Evolutionary conservation across 2,329 filamentous ascomycete species (phyloP).

Genomic region (Curvularia hawaiiensis): DNA sequence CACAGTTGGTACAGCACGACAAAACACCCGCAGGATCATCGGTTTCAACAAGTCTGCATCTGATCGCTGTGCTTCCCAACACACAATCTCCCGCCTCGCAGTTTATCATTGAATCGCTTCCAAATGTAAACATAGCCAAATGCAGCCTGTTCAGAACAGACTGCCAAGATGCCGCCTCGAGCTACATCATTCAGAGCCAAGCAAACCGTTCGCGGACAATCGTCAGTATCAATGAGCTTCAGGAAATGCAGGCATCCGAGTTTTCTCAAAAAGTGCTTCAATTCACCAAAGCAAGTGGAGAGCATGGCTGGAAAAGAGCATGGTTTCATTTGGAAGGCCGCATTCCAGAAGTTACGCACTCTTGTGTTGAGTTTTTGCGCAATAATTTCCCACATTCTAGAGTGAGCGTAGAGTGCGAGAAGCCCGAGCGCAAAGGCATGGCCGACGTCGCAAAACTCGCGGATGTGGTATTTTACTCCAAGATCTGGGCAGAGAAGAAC

Average conservation of each 20-base stretch:
- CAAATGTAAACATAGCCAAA: slow-evolving; percentile 55
- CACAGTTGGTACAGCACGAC: slow-evolving; percentile 53
- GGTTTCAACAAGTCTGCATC: slow-evolving; percentile 32
- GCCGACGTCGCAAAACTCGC: slow-evolving; percentile 64
- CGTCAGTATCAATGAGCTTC: slow-evolving; percentile 70
- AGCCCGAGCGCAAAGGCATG: slow-evolving; percentile 66
- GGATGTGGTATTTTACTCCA: slow-evolving; percentile 76
- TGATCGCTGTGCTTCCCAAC: slow-evolving; percentile 60
- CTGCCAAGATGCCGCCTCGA: slow-evolving; percentile 64
- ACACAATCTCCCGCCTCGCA: slow-evolving; percentile 56
- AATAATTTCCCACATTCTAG: slow-evolving; percentile 45
- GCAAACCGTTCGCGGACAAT: slow-evolving; percentile 68
- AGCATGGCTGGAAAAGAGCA: slow-evolving; percentile 3
- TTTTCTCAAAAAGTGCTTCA: slow-evolving; percentile 49
- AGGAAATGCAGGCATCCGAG: slow-evolving; percentile 69
- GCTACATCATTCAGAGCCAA: slow-evolving; percentile 70
- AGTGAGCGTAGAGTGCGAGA: slow-evolving; percentile 76
- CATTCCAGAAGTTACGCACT: slow-evolving; percentile 63
- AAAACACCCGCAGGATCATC: neutral
- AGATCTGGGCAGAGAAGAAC: slow-evolving; percentile 65
- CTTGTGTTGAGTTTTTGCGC: slow-evolving; percentile 64
- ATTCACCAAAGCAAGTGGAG: neutral
- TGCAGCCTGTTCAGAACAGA: slow-evolving; percentile 64
- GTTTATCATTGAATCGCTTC: slow-evolving; percentile 62
- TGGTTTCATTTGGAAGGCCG: slow-evolving; percentile 82